Evolutionary conservation across 257 asterid species (phyloP), one percentile per base, ranked within the genome.

Genomic region (Solanum neorickii): DNA sequence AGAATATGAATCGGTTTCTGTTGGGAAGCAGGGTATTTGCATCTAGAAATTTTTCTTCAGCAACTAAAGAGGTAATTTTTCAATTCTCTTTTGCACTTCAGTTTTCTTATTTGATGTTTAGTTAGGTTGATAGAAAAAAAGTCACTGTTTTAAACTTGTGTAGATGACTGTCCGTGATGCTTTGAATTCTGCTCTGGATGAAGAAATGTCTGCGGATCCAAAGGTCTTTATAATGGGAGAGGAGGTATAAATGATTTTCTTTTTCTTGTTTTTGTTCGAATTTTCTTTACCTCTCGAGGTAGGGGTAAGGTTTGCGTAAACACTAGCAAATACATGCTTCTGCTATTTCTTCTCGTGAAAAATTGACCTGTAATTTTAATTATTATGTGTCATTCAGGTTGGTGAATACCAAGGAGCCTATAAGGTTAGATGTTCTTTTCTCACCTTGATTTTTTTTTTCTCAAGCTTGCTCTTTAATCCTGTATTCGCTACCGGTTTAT

Each of bases 331-430:
- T 65, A 73, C 47, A 73, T 33, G 39, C 75, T 27, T 68, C 75
- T 68, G 75, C 75, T 6, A 27, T 68, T 68, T 70, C 76, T 70
- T 33, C 42, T 15, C 14, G 7, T 70, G 41, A 70, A 75, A 39
- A 41, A 12, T 39, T 41, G 83, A 75, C 31, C 20, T 75, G 20
- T 76, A 7, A n/a, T 42, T n/a, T 23, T 76, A 76, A 42, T 76
- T 13, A 42, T 6, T 42, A 6, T 76, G 35, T 76, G 60, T 88
- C 86, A 25, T 83, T 65, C 93, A 97, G 99, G 99, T 97, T 89
- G 99, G 99, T 86, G 99, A 97, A 88, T 95, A 97, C 90, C 98
- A 95, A 88, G 99, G 99, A 88, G 99, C 99, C 39, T 97, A 97
- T 90, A 97, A 97, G 98, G 99, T 95, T 89, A 82, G 95, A 60